Base-by-base conservation (phyloP, 2,329 filamentous ascomycete species). In the Trichophyton mentagrophytes region DNA sequence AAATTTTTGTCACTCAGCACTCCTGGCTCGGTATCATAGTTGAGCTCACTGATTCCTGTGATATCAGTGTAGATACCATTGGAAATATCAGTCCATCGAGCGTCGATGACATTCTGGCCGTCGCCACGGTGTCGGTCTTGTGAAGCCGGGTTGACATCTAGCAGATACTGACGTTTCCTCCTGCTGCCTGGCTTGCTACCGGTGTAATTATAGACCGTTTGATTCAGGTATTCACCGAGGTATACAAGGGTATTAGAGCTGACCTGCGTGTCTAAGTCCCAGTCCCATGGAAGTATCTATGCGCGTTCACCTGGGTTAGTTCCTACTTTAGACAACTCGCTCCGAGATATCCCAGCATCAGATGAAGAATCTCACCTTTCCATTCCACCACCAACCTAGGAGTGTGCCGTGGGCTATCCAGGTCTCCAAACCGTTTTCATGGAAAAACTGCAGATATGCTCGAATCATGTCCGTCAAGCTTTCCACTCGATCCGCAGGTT, bases 331-430 rank as follows among this genome's bases (percentile, higher is more conserved):
- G 9, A 13, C 33, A 38, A 38, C 11, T 7, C 11, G 33, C 33
- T 11, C 33, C 3, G 33, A 30, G 22, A n/a, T 27, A 33, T 15
- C 27, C 6, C 6, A 30, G 27, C 27, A 30, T 30, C 27, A 7
- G 7, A 30, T 30, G 27, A 30, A 22, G 46, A n/a, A n/a, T 56
- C 63, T n/a, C 71, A 81, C 80, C 73, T 78, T 78, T 61, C 78
- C 78, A 70, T 90, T 92, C 89, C 89, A 95, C 87, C 88, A 93
- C 89, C 89, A 95, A 11, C 89, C 89, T 22, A 95, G 77, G 57
- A 93, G 75, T 3, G 89, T 90, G 57, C 89, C 89, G 72, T 95
- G 89, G 44, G 89, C 89, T 62, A 95, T 83, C 89, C 89, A 93
- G 0, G 89, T 92, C 73, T 92, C 88, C 64, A 90, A 74, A 5